Evolutionary conservation across 129 eudicot genomes (phyloP).

Genomic region (Smallanthus sonchifolius): DNA sequence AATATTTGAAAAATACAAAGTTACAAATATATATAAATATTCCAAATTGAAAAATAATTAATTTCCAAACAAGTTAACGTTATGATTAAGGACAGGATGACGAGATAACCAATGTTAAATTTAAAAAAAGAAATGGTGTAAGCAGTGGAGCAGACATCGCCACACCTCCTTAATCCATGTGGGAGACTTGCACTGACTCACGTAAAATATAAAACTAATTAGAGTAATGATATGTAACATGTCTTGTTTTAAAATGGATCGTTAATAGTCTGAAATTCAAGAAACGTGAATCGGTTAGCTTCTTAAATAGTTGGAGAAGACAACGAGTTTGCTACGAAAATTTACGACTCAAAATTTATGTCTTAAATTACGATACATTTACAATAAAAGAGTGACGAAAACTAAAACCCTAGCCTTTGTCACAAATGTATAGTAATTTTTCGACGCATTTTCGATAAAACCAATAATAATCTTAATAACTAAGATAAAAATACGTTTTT

Average conservation of each 20-base stretch:
- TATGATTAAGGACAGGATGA: conserved; percentile 16
- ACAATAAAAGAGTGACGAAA: too few species aligned
- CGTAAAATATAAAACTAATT: background rate
- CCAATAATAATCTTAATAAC: too few species aligned
- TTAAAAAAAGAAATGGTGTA: conserved; percentile 10
- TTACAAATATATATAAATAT: background rate
- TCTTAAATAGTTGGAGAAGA: background rate
- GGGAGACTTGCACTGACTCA: conserved; percentile 17
- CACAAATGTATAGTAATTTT: too few species aligned
- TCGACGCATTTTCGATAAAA: too few species aligned
- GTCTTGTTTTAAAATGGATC: conserved; percentile 3
- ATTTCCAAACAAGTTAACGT: conserved; percentile 2
- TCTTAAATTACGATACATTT: too few species aligned
- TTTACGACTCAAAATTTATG: too few species aligned
- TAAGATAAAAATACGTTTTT: too few species aligned
- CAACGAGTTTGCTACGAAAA: too few species aligned
- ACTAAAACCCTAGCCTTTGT: too few species aligned
- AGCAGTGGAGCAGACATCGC: conserved; percentile 30
- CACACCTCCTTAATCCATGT: conserved; percentile 27
- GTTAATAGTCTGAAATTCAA: conserved; percentile 7
- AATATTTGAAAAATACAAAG: too few species aligned
- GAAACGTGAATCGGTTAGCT: conserved; percentile 12
- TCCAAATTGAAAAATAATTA: background rate
- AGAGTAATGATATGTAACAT: background rate
- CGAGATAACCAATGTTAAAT: conserved; percentile 1